Evolutionary conservation across 768 basidiomycete genomes (phyloP), one percentile per base, ranked within the genome.

Genomic region (Suillus decipiens): DNA sequence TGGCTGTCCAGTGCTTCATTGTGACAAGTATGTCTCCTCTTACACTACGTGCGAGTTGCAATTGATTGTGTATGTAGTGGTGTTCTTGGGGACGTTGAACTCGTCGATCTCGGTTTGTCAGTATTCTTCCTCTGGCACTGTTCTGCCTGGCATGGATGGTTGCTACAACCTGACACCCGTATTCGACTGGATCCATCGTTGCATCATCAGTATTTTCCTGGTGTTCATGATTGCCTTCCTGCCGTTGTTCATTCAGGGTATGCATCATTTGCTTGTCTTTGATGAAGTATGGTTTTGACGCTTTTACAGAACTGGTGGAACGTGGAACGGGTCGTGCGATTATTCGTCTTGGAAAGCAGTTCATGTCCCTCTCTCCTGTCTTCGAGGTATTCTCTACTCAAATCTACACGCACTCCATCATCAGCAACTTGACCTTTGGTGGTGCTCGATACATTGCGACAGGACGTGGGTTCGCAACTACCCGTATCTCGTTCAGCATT

Each of bases 351-450:
- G 86, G 87, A 66, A 98, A 96, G 73, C 97, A 99, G 75, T 98
- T 99, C 77, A 73, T 88, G 67, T 99, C 97, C 6, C 79, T 96
- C 17, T 98, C 97, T 1, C 95, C 95, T 2, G 85, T 96, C 54
- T 99, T 99, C 75, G 97, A 99, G 75, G 91, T 99, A 65, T 99
- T 99, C 80, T 90, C 93, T 15, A 99, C 97, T 1, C 96, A 99
- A 76, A 98, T 99, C 71, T 96, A 94, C 75, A 95, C 95, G 53
- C 94, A 99, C 73, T 99, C 97, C 33, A 98, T 99, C 76, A 81
- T 97, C 66, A 96, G 89, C 77, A 96, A 99, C 77, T 79, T 99
- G 79, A 96, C 93, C 6, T 98, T 97, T 64, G 97, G 97, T 77
- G 97, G 97, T 56, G 97, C 97, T 51, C 87, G 97, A 59, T 99